phyloP scores from a whole-genome alignment of 306 rosid species.

The Aeschynomene evenia region DNA sequence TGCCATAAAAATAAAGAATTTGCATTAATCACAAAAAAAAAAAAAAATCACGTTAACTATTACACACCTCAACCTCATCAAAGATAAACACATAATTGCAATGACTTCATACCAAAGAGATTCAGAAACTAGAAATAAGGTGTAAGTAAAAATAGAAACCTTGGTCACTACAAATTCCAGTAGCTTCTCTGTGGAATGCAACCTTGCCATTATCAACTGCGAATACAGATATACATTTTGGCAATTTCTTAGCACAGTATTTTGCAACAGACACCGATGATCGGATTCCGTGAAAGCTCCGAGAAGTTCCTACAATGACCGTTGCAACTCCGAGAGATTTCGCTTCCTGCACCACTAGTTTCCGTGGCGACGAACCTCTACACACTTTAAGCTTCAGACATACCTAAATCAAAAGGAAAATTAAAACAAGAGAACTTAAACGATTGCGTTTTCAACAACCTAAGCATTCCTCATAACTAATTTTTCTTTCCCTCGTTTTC shows the following conservation, averaged over 20 bases:
- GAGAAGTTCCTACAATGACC: constrained; percentile 69
- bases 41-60: not conserved
- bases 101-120: no score
- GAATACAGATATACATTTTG: constrained; percentile 51
- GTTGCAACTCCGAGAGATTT: constrained; percentile 49
- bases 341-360: constrained; percentile 64
- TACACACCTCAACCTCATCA: not conserved
- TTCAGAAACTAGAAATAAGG: not conserved
- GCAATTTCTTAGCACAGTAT: constrained; percentile 73
- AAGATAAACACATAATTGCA: not conserved
- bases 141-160: constrained; percentile 40
- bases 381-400: constrained; percentile 73
- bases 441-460: not conserved
- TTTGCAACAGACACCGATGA: constrained; percentile 65
- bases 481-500: constrained; percentile 18
- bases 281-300: constrained; percentile 50
- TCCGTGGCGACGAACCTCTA: constrained; percentile 60
- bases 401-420: constrained; percentile 44
- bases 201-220: constrained; percentile 81
- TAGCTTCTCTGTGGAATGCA: constrained; percentile 58
- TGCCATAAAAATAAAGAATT: constrained; percentile 23
- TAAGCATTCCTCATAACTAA: not conserved
- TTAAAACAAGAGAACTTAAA: not conserved
- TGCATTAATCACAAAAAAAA: constrained; percentile 15
- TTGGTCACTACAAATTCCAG: constrained; percentile 26